A percentile compares a stretch with the other conserved stretches of the same genome.
Evolutionary conservation across 495 filamentous ascomycete genomes (phyloP).

Genomic region (Saxophila tyrrhenica): DNA sequence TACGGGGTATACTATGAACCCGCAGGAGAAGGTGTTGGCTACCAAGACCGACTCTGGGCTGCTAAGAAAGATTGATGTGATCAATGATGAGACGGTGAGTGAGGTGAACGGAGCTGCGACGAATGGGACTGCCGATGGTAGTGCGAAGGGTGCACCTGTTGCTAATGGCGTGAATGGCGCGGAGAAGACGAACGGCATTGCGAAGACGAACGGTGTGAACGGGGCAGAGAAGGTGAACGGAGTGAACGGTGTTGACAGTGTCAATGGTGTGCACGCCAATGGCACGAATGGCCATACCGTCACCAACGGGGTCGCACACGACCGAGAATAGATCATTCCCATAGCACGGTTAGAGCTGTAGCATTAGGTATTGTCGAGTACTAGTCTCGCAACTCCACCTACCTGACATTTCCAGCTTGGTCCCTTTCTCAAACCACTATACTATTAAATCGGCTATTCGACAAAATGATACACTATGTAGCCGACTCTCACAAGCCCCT

Average conservation of each 20-base stretch:
- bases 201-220: conserved; percentile 8
- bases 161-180: conserved; percentile 18
- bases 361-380: too few relatives aligned
- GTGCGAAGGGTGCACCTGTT: neutral
- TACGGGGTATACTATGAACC: conserved; percentile 44
- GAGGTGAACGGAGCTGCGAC: conserved; percentile 7
- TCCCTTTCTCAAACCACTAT: too few relatives aligned
- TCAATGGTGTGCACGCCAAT: conserved; percentile 11
- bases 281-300: conserved; percentile 11
- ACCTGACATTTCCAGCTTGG: too few relatives aligned
- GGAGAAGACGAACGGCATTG: conserved; percentile 1
- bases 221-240: conserved; percentile 13
- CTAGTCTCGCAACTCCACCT: too few relatives aligned
- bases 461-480: too few relatives aligned
- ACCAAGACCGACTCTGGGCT: conserved; percentile 22
- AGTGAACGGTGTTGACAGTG: conserved; percentile 15
- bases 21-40: conserved; percentile 24
- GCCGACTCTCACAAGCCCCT: too few relatives aligned
- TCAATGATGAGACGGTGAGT: conserved; percentile 26
- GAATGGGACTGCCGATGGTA: conserved; percentile 7
- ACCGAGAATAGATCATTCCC: neutral
- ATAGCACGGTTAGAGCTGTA: too few relatives aligned
- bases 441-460: too few relatives aligned
- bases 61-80: conserved; percentile 23
- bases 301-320: neutral